Evolutionary conservation across 78 protist genomes (phyloP).

Genomic region (Guillardia theta): DNA sequence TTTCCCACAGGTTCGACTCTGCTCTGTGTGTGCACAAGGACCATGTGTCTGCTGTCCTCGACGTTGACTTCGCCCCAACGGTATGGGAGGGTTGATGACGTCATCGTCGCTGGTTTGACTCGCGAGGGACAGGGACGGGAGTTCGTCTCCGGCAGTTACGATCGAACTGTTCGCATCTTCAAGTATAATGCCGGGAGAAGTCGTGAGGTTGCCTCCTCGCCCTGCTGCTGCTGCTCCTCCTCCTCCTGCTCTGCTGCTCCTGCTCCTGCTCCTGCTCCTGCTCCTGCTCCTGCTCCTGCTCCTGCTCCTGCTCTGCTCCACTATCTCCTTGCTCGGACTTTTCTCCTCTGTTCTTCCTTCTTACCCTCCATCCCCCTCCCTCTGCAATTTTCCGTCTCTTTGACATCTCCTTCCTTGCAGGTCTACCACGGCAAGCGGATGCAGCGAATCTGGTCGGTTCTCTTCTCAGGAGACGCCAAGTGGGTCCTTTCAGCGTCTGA

Average conservation of each 20-base stretch:
- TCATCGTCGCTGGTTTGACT: background rate
- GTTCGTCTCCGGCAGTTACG: constrained; percentile 88
- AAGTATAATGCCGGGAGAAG: background rate
- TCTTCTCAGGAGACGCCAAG: constrained; percentile 63
- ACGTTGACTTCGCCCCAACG: constrained; percentile 92
- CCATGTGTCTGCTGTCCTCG: constrained; percentile 78
- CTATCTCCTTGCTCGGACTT: background rate
- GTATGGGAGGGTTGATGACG: constrained; percentile 56
- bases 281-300: no score
- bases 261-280: no score
- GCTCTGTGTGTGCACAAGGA: constrained; percentile 83
- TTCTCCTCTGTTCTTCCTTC: background rate
- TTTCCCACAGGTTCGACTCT: constrained; percentile 23
- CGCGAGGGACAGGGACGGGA: constrained; percentile 47
- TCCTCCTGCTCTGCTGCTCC: no score
- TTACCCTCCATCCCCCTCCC: no score
- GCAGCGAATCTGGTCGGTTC: constrained; percentile 64
- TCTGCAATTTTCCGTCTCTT: background rate
- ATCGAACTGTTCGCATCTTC: constrained; percentile 87
- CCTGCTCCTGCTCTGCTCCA: no score
- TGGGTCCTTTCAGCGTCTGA: constrained; percentile 82
- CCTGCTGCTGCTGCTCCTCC: no score
- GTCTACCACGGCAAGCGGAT: constrained; percentile 94
- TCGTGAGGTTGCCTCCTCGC: background rate
- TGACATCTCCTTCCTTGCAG: constrained; percentile 28